Evolutionary conservation across 768 basidiomycete species (phyloP).

Genomic region (Coprinopsis sp.): DNA sequence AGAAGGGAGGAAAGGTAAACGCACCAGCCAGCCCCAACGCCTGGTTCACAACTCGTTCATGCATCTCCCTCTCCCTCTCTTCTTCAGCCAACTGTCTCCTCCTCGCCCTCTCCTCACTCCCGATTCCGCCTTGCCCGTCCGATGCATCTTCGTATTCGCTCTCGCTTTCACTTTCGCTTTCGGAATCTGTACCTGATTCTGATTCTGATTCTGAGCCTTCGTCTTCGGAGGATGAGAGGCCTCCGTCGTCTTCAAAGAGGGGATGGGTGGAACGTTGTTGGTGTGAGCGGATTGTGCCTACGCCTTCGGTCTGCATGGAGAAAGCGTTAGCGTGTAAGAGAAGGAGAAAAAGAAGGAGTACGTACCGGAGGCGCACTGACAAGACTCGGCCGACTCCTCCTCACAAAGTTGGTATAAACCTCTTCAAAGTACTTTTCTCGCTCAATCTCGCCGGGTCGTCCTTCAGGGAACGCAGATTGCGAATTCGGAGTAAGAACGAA

Average conservation of each 20-base stretch:
- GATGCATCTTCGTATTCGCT: not conserved
- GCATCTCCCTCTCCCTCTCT: too few species aligned
- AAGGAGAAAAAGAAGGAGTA: slow-evolving; percentile 14
- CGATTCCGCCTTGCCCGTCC: too few species aligned
- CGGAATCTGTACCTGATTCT: too few species aligned
- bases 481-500: slow-evolving; percentile 44
- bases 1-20: too few species aligned
- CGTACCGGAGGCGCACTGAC: slow-evolving; percentile 76
- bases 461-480: too few species aligned
- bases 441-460: too few species aligned
- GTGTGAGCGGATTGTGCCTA: slow-evolving; percentile 81
- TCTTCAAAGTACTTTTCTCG: slow-evolving; percentile 50
- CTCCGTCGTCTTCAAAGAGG: slow-evolving; percentile 70
- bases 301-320: slow-evolving; percentile 85
- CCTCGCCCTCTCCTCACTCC: too few species aligned
- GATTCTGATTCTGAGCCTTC: slow-evolving; percentile 26
- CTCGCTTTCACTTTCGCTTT: not conserved
- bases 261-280: slow-evolving; percentile 43
- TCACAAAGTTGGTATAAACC: slow-evolving; percentile 59
- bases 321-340: slow-evolving; percentile 5
- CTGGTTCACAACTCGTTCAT: too few species aligned
- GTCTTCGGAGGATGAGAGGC: slow-evolving; percentile 45
- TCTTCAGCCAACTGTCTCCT: too few species aligned
- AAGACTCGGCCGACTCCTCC: slow-evolving; percentile 58
- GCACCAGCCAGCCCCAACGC: too few species aligned